Percentiles rank a stretch among this genome's conserved stretches.
phyloP scores from a whole-genome alignment of 345 rosid genomes.

The Kernera saxatilis region DNA sequence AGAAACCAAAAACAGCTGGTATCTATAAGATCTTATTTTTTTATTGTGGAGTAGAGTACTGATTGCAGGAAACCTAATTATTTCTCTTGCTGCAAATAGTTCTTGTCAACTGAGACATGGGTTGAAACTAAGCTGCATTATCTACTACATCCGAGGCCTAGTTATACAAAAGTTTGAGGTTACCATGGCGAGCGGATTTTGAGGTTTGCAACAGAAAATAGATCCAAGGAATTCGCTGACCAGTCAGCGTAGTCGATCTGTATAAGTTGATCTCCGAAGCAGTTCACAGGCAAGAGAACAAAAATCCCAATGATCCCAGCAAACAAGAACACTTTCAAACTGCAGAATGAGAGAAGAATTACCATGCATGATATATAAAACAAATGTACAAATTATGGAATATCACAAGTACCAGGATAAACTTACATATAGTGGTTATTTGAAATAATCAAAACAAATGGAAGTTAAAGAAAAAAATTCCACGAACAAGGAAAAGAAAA shows the following conservation, averaged over 20 bases:
- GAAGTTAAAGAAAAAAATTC: background rate
- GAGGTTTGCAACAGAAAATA: conserved; percentile 79
- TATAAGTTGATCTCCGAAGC: conserved; percentile 57
- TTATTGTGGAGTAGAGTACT: background rate
- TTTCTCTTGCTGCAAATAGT: background rate
- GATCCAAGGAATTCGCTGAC: conserved; percentile 69
- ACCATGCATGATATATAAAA: background rate
- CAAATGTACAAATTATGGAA: conserved; percentile 7
- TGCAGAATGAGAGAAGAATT: conserved; percentile 31
- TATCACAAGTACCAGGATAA: background rate
- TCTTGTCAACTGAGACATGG: background rate
- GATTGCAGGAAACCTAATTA: background rate
- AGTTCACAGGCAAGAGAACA: conserved; percentile 86
- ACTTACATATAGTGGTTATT: background rate
- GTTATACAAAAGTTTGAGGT: background rate
- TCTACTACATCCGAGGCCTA: background rate
- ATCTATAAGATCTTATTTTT: background rate
- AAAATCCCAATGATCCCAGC: conserved; percentile 84
- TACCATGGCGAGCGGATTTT: conserved; percentile 60
- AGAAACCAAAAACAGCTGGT: conserved; percentile 17
- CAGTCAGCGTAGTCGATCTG: conserved; percentile 61
- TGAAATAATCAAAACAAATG: background rate
- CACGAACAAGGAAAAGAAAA: background rate
- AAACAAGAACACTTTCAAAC: conserved; percentile 79
- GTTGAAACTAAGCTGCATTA: background rate